Percentiles rank a stretch among this genome's conserved stretches.
phyloP scores from a whole-genome alignment of 2,329 filamentous ascomycete genomes.

The Parastagonospora nodorum region DNA sequence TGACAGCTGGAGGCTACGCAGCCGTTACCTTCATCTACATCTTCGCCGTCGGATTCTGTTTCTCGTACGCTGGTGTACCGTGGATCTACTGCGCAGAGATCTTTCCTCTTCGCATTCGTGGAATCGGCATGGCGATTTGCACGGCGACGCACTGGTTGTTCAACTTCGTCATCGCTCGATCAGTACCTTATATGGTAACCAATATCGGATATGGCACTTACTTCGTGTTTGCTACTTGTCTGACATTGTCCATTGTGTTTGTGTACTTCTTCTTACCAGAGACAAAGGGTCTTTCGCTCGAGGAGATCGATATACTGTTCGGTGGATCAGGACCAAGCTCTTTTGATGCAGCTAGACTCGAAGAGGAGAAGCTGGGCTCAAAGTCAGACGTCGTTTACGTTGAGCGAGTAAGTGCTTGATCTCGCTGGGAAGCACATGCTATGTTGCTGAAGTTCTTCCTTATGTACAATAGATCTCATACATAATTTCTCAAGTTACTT shows the following conservation, averaged over 20 bases:
- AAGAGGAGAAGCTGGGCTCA: background rate
- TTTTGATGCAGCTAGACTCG: background rate
- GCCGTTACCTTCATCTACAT: constrained; percentile 76
- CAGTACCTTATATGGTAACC: constrained; percentile 67
- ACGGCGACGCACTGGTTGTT: constrained; percentile 74
- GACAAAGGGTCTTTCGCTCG: constrained; percentile 53
- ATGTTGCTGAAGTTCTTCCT: no score
- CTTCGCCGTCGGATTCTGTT: constrained; percentile 75
- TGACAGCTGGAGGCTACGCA: constrained; percentile 58
- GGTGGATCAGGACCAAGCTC: constrained; percentile 7
- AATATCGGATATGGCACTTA: constrained; percentile 52
- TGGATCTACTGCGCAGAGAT: constrained; percentile 79
- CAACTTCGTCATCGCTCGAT: constrained; percentile 72
- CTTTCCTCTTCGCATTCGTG: constrained; percentile 70
- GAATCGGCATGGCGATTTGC: constrained; percentile 71
- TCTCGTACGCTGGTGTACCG: constrained; percentile 72
- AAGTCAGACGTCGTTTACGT: background rate
- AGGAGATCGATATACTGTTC: constrained; percentile 55
- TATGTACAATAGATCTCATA: no score
- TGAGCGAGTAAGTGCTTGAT: background rate
- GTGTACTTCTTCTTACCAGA: constrained; percentile 52
- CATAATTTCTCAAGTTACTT: no score
- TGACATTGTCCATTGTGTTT: constrained; percentile 51
- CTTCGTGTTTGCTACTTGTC: constrained; percentile 57
- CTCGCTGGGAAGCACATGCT: no score